Conservation (phyloP, 768 basidiomycete species). For the Coprinopsis marcescibilis region DNA sequence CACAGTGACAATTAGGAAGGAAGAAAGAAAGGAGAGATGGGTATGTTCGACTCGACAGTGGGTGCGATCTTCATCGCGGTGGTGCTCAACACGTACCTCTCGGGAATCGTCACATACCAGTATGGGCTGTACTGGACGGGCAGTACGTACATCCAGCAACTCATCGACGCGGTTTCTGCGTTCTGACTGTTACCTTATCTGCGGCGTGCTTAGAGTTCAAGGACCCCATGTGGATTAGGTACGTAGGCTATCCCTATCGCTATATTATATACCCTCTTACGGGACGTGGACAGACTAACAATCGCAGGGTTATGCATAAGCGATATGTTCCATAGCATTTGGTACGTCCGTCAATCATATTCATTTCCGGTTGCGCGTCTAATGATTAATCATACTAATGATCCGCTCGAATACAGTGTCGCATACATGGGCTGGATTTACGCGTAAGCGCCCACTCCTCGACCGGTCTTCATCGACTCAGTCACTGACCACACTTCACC, state of each 20-base stretch:
- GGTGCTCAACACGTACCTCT: conserved; percentile 10
- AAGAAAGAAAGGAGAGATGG: too few relatives aligned
- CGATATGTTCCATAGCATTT: conserved; percentile 9
- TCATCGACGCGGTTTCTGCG: not conserved
- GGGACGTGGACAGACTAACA: not conserved
- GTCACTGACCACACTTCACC: not conserved
- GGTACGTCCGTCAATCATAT: too few relatives aligned
- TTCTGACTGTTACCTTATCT: not conserved
- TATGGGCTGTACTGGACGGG: conserved; percentile 4
- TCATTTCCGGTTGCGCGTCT: too few relatives aligned
- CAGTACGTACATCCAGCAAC: not conserved
- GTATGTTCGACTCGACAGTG: too few relatives aligned
- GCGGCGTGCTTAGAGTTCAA: not conserved
- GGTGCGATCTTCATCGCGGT: too few relatives aligned
- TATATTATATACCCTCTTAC: not conserved
- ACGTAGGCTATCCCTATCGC: not conserved
- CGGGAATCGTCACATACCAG: conserved; percentile 3
- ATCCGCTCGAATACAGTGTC: not conserved
- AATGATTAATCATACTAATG: not conserved
- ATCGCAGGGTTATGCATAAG: conserved; percentile 4
- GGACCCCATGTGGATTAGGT: not conserved
- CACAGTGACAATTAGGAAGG: too few relatives aligned
- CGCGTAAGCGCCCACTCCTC: conserved; percentile 3
- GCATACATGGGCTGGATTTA: conserved; percentile 10
- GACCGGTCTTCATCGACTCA: not conserved